Evolutionary conservation across 768 basidiomycete species (phyloP), one percentile per base, ranked within the genome.

Genomic region (Lyophyllum decastes): DNA sequence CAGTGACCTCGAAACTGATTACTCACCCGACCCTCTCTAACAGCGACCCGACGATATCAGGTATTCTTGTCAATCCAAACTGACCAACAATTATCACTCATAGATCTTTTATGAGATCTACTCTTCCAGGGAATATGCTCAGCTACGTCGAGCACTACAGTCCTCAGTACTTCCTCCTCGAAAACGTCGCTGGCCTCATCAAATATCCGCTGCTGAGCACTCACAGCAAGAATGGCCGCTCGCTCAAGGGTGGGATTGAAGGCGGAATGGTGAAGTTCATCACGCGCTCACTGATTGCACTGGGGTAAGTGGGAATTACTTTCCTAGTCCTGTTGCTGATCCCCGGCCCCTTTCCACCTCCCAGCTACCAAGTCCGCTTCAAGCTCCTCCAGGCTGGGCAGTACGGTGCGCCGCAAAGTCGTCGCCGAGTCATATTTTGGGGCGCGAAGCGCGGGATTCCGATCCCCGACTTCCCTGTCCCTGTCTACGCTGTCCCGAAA

Each of bases 351-450:
- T 38, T 52, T 22, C 26, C 35, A 1, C 26, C 14, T 22, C 11
- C 21, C 14, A 85, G 85, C 0, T 92, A 92, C 65, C 90, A 92
- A 71, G 84, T 82, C 2, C 81, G 76, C 19, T 84, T 81, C 70
- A 82, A 79, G n/a, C 71, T 87, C 16, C 73, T 91, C 0, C 87
- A 92, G 64, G 86, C 89, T 22, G 84, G 79, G 0, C 84, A 85
- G 34, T 90, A 90, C 69, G 90, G 90, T 25, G 79, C 82, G 21
- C 89, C 90, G 17, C 90, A 92, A 72, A 74, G 78, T 46, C 83
- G 90, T 9, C 72, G 76, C 25, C 78, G 90, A 17, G 79, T 91
- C 12, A 88, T 92, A 45, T 85, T 92, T 66, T 81, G 80, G 77
- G 88, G 81, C 24, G 85, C 88, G 4, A 82, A 78, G 52, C 78